Evolutionary conservation across 768 basidiomycete genomes (phyloP), one percentile per base, ranked within the genome.

Genomic region (Tricholoma sp.): DNA sequence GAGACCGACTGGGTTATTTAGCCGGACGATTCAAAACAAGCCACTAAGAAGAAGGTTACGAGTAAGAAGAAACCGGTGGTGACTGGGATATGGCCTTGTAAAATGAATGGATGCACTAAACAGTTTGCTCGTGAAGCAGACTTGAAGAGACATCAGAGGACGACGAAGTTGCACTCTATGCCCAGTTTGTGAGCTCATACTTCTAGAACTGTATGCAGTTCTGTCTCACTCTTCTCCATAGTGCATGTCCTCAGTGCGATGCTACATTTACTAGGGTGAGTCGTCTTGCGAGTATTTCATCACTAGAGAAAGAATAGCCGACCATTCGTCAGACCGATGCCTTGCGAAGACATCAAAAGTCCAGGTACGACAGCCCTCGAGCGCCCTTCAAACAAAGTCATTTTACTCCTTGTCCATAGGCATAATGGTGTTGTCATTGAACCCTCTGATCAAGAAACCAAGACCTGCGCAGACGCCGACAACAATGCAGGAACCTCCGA

Each of bases 121-220:
- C 83, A 88, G 67, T 91, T 91, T 66, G 88, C 86, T 47, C 80
- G 89, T 54, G 89, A 91, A 70, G 89, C 89, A 14, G 89, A 91
- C 75, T 72, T 91, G 61, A 90, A 89, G 76, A 69, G 89, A 64
- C 89, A 91, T 68, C 89, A 90, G 67, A 77, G 87, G 67, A 91
- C 89, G 31, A 89, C 89, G 21, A 91, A 88, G 69, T 69, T 80
- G 50, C 89, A 91, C 72, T 85, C 85, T 3, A 75, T 86, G 69
- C 86, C 89, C 34, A 83, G 82, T 64, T 89, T 85, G 88, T 89
- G 65, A 64, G 78, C 79, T 32, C 21, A 24, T 56, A 52, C 8
- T 50, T 24, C 21, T 31, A 57, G 56, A 50, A 52, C 61, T 41
- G 50, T 51, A 16, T 34, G 39, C 39, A 10, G 39, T 54, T 51